phyloP scores from a whole-genome alignment of 139 green algal species.

The Coelastrella sp. region DNA sequence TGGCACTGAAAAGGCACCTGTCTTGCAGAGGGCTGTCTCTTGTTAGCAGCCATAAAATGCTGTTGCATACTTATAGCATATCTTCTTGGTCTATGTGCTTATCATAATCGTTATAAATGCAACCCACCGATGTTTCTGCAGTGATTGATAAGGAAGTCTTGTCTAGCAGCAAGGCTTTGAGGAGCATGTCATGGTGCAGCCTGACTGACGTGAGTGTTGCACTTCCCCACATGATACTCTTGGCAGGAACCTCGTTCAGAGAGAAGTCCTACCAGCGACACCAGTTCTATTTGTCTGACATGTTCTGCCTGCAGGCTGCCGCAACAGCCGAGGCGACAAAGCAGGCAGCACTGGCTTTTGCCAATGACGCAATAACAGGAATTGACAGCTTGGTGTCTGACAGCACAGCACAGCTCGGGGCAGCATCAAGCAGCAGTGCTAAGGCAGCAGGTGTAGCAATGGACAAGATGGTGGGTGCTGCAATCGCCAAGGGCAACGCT shows the following conservation, averaged over 20 bases:
- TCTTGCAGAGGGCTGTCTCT: neutral
- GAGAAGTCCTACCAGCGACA: neutral
- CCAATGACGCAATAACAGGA: slow-evolving; percentile 7
- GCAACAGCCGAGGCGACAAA: slow-evolving; percentile 30
- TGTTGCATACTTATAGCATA: too few relatives aligned
- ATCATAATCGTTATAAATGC: too few relatives aligned
- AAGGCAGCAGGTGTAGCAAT: slow-evolving; percentile 26
- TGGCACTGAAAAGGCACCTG: neutral
- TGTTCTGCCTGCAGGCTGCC: slow-evolving; percentile 4
- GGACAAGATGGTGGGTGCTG: slow-evolving; percentile 22
- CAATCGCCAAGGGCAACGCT: slow-evolving; percentile 1
- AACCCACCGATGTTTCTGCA: too few relatives aligned
- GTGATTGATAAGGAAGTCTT: too few relatives aligned
- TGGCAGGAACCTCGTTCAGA: neutral
- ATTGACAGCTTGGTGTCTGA: slow-evolving; percentile 27
- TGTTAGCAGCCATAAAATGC: too few relatives aligned
- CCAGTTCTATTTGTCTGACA: neutral
- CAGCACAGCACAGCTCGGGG: slow-evolving; percentile 8
- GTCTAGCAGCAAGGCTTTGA: too few relatives aligned
- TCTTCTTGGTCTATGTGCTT: too few relatives aligned
- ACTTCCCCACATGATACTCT: neutral
- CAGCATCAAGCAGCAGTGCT: slow-evolving; percentile 2
- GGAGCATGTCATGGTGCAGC: too few relatives aligned
- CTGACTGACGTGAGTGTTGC: too few relatives aligned
- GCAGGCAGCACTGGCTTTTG: slow-evolving; percentile 7